Evolutionary conservation across 2,329 filamentous ascomycete genomes (phyloP).

Genomic region (Ustulina deusta): DNA sequence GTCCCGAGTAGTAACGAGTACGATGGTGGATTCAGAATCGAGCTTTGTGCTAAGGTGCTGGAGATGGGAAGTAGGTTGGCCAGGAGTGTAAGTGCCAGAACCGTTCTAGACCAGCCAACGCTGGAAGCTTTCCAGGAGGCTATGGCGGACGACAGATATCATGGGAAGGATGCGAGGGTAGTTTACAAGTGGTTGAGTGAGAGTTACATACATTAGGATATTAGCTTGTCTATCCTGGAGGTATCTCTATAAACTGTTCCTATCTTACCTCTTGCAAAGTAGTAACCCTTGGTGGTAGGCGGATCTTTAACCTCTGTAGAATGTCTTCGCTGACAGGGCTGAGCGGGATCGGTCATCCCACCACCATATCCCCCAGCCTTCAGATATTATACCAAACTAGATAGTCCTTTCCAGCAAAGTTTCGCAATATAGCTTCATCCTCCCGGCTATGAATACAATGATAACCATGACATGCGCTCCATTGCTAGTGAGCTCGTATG

Average conservation of each 20-base stretch:
- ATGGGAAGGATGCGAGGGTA: constrained; percentile 50
- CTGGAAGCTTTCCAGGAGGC: constrained; percentile 48
- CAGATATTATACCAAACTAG: too few species aligned
- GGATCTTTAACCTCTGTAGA: too few species aligned
- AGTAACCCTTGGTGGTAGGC: too few species aligned
- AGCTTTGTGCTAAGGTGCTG: constrained; percentile 50
- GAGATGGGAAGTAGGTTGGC: constrained; percentile 48
- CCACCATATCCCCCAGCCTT: too few species aligned
- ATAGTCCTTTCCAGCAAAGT: too few species aligned
- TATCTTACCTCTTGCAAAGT: neutral
- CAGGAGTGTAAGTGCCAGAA: constrained; percentile 48
- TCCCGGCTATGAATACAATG: too few species aligned
- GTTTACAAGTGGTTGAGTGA: constrained; percentile 52
- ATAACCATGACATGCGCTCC: too few species aligned
- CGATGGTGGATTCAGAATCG: constrained; percentile 51
- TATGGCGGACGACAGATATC: constrained; percentile 48
- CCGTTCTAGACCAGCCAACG: constrained; percentile 47
- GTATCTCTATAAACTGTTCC: neutral
- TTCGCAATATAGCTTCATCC: too few species aligned
- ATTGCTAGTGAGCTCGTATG: too few species aligned
- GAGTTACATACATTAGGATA: constrained; percentile 22
- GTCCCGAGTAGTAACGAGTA: constrained; percentile 50
- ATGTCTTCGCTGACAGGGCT: too few species aligned
- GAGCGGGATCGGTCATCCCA: too few species aligned
- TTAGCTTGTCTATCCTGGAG: neutral